These are phyloP conservation scores for Aspergillus fijiensis DNA, from an alignment of 2,329 filamentous ascomycete genomes.

Conservation along the genomic window DNA sequence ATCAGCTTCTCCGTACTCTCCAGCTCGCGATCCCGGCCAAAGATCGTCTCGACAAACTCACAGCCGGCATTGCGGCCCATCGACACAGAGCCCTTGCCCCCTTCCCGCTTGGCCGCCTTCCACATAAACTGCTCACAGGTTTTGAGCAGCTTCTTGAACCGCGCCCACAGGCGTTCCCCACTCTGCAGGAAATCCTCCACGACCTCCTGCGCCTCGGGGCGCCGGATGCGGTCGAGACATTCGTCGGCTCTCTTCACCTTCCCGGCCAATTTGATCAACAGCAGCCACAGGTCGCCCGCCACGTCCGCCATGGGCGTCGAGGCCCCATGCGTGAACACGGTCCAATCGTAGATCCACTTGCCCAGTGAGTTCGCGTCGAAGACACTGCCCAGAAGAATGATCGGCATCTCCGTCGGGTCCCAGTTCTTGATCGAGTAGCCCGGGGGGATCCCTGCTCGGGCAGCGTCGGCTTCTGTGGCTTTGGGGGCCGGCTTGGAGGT, in stretches of 20 bases:
- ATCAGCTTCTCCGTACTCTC: conserved; percentile 91
- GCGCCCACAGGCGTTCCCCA: conserved; percentile 81
- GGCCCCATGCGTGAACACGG: conserved; percentile 82
- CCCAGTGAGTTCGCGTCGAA: conserved; percentile 97
- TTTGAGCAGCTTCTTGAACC: conserved; percentile 83
- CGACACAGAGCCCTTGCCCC: conserved; percentile 62
- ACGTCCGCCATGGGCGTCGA: conserved; percentile 82
- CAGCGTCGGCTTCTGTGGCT: conserved; percentile 66
- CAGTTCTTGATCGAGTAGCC: conserved; percentile 98
- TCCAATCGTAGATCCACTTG: conserved; percentile 99
- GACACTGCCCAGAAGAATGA: conserved; percentile 89
- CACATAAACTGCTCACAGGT: conserved; percentile 94
- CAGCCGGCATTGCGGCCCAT: conserved; percentile 90
- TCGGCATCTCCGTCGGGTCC: conserved; percentile 92
- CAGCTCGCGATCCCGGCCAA: conserved; percentile 85
- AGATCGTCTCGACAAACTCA: conserved; percentile 95
- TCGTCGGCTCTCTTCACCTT: conserved; percentile 92
- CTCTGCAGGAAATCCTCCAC: conserved; percentile 88
- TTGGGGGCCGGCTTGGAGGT: conserved; percentile 43
- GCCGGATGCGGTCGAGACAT: conserved; percentile 68
- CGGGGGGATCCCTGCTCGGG: conserved; percentile 68
- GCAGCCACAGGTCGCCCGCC: conserved; percentile 91
- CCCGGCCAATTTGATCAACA: conserved; percentile 88
- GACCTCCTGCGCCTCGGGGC: conserved; percentile 71
- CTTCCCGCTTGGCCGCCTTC: conserved; percentile 74